These are phyloP conservation scores for Aspergillus sclerotioniger DNA, from an alignment of 495 filamentous ascomycete genomes.

Conservation along the genomic window DNA sequence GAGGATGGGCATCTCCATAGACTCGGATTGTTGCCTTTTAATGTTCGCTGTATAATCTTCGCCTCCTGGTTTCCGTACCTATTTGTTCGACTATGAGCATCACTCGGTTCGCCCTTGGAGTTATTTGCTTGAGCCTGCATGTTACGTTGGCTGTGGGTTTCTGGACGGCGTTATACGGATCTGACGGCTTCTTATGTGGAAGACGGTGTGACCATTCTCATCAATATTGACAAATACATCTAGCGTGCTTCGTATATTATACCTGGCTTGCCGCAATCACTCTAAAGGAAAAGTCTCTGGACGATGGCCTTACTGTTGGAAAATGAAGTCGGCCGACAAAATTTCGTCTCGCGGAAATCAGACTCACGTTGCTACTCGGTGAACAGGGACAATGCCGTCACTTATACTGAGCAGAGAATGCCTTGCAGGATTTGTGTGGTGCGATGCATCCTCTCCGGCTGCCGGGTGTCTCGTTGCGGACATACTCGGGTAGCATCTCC, in stretches of 20 bases:
- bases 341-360: not conserved
- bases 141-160: slow-evolving; percentile 35
- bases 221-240: slow-evolving; percentile 46
- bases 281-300: slow-evolving; percentile 16
- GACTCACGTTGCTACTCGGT: not conserved
- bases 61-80: slow-evolving; percentile 33
- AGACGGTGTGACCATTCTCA: slow-evolving; percentile 39
- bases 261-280: slow-evolving; percentile 27
- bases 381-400: too few species aligned
- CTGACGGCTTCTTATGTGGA: slow-evolving; percentile 41
- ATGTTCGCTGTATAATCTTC: slow-evolving; percentile 36
- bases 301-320: not conserved
- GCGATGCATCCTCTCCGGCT: not conserved
- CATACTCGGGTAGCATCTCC: not conserved
- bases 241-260: slow-evolving; percentile 41
- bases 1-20: slow-evolving; percentile 81
- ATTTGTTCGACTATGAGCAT: slow-evolving; percentile 38
- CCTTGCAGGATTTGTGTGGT: not conserved
- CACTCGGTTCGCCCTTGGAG: slow-evolving; percentile 35
- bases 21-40: slow-evolving; percentile 18
- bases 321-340: not conserved
- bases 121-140: slow-evolving; percentile 41
- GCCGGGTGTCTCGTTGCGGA: not conserved
- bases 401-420: not conserved
- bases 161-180: slow-evolving; percentile 47